phyloP scores from a whole-genome alignment of 1,284 basidiomycete species.

The Cryptococcus deneoformans region DNA sequence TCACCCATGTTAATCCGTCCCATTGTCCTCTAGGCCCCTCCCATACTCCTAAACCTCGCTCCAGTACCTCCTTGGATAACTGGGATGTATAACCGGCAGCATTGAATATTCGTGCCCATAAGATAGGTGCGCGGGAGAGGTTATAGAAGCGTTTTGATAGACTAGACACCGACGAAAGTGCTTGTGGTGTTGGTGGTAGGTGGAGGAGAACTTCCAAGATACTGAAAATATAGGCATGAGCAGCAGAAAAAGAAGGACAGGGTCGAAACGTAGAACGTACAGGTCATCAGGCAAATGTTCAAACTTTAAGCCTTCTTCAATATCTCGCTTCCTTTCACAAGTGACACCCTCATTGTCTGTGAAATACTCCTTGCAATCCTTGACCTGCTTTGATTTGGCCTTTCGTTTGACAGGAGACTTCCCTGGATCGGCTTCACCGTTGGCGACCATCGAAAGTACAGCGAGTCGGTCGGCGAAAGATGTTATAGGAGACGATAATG shows the following conservation, averaged over 20 bases:
- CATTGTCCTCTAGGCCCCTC: slow-evolving; percentile 18
- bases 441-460: slow-evolving; percentile 5
- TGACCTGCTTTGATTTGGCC: neutral
- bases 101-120: slow-evolving; percentile 29
- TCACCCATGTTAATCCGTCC: slow-evolving; percentile 11
- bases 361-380: neutral
- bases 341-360: neutral
- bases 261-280: slow-evolving; percentile 17
- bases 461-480: slow-evolving; percentile 9
- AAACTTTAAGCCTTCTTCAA: slow-evolving; percentile 1
- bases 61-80: slow-evolving; percentile 3
- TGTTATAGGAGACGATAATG: neutral
- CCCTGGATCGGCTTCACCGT: neutral
- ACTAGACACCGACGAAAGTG: slow-evolving; percentile 15
- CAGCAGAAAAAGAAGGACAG: neutral
- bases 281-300: slow-evolving; percentile 36
- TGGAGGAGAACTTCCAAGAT: slow-evolving; percentile 24
- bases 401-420: neutral
- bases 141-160: slow-evolving; percentile 22
- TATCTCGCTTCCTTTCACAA: neutral
- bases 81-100: slow-evolving; percentile 11
- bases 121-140: slow-evolving; percentile 21
- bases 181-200: slow-evolving; percentile 20
- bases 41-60: slow-evolving; percentile 10
- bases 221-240: slow-evolving; percentile 9